A percentile compares a stretch with the other conserved stretches of the same genome.
These are phyloP conservation scores for Agaricus blazei DNA, from an alignment of 768 basidiomycete species.

Conservation along the genomic window DNA sequence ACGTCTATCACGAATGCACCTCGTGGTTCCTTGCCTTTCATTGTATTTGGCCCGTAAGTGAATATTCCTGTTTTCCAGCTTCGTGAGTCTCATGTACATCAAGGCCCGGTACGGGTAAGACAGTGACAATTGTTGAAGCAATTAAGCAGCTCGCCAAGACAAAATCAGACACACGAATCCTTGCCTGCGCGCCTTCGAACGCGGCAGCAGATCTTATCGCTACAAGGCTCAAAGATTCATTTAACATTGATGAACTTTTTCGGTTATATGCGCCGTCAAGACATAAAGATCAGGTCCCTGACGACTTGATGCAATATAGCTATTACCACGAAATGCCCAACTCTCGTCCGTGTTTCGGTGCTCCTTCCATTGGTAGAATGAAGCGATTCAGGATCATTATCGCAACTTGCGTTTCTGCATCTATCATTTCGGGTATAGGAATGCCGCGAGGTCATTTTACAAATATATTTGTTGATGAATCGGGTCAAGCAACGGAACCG, in stretches of 20 bases:
- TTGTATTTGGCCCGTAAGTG: constrained; percentile 62
- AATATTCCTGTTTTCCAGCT: constrained; percentile 10
- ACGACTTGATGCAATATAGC: constrained; percentile 33
- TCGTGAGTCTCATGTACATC: neutral
- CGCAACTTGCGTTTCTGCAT: constrained; percentile 60
- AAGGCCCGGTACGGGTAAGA: constrained; percentile 66
- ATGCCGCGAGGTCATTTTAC: constrained; percentile 57
- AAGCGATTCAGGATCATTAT: constrained; percentile 49
- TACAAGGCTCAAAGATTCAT: constrained; percentile 27
- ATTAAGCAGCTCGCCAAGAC: constrained; percentile 44
- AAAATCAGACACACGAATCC: constrained; percentile 36
- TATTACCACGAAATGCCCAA: constrained; percentile 25
- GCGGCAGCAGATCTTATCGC: constrained; percentile 63
- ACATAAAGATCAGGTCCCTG: constrained; percentile 37
- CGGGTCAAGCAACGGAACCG: constrained; percentile 68
- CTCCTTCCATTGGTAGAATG: constrained; percentile 31
- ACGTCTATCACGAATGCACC: constrained; percentile 36
- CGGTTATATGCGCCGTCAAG: constrained; percentile 53
- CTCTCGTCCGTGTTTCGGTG: constrained; percentile 24
- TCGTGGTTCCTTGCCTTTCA: constrained; percentile 49
- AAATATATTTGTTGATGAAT: constrained; percentile 70
- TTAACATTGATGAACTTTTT: constrained; percentile 37
- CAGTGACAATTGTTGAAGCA: constrained; percentile 56
- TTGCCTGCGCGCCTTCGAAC: constrained; percentile 63
- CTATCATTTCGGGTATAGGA: constrained; percentile 50